These are phyloP conservation scores for Trichoderma atrobrunneum DNA, from an alignment of 2,329 filamentous ascomycete species.

Conservation along the genomic window DNA sequence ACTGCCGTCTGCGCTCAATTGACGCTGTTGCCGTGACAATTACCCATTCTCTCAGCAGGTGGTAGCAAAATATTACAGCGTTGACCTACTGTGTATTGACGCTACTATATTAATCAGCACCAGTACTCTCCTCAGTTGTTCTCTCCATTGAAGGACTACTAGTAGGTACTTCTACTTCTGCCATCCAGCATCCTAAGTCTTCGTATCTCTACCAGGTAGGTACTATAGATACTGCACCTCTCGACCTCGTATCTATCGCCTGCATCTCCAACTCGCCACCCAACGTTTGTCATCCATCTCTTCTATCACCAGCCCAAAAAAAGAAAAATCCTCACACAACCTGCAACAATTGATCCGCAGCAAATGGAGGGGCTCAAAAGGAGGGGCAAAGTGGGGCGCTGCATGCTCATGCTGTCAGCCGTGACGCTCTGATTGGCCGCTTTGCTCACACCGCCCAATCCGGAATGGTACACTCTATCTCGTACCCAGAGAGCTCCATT, in stretches of 20 bases:
- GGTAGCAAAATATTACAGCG: not conserved
- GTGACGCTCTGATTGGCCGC: not conserved
- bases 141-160: not conserved
- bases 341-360: not conserved
- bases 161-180: too few relatives aligned
- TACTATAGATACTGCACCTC: not conserved
- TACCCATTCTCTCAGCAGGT: not conserved
- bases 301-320: not conserved
- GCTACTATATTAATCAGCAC: not conserved
- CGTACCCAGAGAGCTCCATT: not conserved
- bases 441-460: not conserved
- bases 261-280: not conserved
- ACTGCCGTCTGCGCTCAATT: not conserved
- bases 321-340: not conserved
- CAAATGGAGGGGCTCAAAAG: not conserved
- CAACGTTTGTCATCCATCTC: not conserved
- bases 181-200: not conserved
- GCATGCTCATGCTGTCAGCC: slow-evolving; percentile 8
- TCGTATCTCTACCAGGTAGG: not conserved
- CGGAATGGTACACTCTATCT: not conserved
- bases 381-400: slow-evolving; percentile 12
- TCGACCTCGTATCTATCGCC: not conserved
- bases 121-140: not conserved
- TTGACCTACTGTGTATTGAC: too few relatives aligned
- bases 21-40: not conserved